Evolutionary conservation across 164 flowering plant genomes (phyloP).

Genomic region (Amborella trichopoda): DNA sequence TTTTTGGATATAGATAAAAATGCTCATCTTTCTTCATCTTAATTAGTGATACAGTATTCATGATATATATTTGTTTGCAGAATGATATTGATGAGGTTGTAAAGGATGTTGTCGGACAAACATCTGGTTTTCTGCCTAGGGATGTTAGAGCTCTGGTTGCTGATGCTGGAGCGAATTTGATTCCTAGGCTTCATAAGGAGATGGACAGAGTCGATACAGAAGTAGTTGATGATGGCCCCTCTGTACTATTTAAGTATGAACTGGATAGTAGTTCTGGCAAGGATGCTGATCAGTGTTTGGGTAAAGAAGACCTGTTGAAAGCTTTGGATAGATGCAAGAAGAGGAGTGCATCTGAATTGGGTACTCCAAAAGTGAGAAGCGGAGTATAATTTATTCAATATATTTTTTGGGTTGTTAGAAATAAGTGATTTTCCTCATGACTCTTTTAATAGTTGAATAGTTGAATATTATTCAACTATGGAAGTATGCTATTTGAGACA

Average conservation of each 20-base stretch:
- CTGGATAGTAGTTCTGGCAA: constrained; percentile 9
- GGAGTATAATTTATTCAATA: too few species aligned
- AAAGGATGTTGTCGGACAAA: constrained; percentile 69
- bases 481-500: too few species aligned
- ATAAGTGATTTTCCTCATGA: too few species aligned
- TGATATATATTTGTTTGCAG: constrained; percentile 26
- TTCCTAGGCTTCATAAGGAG: constrained; percentile 15
- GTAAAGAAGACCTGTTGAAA: constrained; percentile 44
- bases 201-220: constrained; percentile 9
- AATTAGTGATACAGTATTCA: background rate
- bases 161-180: constrained; percentile 61
- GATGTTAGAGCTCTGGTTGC: constrained; percentile 75
- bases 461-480: too few species aligned
- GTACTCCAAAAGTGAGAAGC: constrained; percentile 88
- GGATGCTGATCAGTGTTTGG: constrained; percentile 15
- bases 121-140: constrained; percentile 84
- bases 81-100: constrained; percentile 31
- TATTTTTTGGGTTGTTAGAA: too few species aligned
- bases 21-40: too few species aligned
- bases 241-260: constrained; percentile 5
- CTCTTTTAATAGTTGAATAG: too few species aligned
- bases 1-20: too few species aligned
- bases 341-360: constrained; percentile 78
- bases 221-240: constrained; percentile 7
- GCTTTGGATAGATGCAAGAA: constrained; percentile 79